phyloP scores from a whole-genome alignment of 2,329 filamentous ascomycete species.

The Aureobasidium sp. region DNA sequence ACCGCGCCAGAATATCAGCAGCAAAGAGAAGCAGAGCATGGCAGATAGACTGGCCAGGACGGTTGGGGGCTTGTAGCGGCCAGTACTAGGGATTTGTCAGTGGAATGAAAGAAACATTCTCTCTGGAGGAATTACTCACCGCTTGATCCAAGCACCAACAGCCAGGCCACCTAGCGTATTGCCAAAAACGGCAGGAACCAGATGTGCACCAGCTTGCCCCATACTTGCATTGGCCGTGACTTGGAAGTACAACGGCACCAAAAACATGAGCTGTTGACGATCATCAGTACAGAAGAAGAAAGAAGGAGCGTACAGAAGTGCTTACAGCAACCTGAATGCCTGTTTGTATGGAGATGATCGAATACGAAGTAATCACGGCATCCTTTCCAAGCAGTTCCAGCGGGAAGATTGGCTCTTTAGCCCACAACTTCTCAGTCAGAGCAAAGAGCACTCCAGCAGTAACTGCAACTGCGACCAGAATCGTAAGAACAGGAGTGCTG shows the following conservation, averaged over 20 bases:
- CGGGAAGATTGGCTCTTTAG: slow-evolving; percentile 53
- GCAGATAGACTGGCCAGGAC: slow-evolving; percentile 46
- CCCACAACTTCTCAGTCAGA: slow-evolving; percentile 36
- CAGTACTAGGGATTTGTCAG: slow-evolving; percentile 38
- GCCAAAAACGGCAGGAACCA: slow-evolving; percentile 61
- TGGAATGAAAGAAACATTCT: slow-evolving; percentile 18
- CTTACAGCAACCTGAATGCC: slow-evolving; percentile 46
- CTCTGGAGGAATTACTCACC: slow-evolving; percentile 14
- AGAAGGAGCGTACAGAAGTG: neutral
- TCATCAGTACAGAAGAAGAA: neutral
- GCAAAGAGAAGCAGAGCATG: slow-evolving; percentile 44
- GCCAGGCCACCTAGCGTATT: slow-evolving; percentile 59
- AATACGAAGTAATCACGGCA: slow-evolving; percentile 48
- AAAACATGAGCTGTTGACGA: slow-evolving; percentile 49
- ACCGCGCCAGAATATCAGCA: slow-evolving; percentile 53
- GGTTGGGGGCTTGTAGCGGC: slow-evolving; percentile 52
- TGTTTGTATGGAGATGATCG: slow-evolving; percentile 48
- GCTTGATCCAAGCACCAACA: slow-evolving; percentile 51
- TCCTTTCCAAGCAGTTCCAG: slow-evolving; percentile 46
- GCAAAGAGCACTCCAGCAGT: slow-evolving; percentile 26
- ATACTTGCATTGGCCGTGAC: slow-evolving; percentile 52
- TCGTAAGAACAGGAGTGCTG: slow-evolving; percentile 30
- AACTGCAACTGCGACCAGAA: slow-evolving; percentile 23
- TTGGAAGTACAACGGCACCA: slow-evolving; percentile 64
- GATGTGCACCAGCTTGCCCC: slow-evolving; percentile 52